Conservation (phyloP, 768 basidiomycete genomes). For the Podaxis sp. region DNA sequence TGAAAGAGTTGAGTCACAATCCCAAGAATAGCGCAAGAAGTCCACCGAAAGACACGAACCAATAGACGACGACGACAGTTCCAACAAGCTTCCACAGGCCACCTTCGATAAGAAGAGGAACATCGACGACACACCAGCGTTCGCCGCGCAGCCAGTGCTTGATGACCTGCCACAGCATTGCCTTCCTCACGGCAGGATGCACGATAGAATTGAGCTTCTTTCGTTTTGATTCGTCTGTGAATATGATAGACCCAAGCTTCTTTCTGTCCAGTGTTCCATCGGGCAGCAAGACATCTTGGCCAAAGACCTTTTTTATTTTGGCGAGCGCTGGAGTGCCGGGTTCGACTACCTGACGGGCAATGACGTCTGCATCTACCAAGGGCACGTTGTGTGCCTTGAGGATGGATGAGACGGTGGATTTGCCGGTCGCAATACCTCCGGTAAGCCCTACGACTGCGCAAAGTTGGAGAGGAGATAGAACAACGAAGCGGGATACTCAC, state of each 20-base stretch:
- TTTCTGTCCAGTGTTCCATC: conserved; percentile 81
- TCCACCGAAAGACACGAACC: conserved; percentile 47
- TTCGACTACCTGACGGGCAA: conserved; percentile 83
- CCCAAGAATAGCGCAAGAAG: neutral
- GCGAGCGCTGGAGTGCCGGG: conserved; percentile 77
- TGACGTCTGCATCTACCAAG: conserved; percentile 90
- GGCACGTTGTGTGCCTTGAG: conserved; percentile 68
- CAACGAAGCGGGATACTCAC: neutral
- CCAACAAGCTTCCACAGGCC: conserved; percentile 84
- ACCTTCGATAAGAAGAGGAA: conserved; percentile 90
- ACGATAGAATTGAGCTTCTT: conserved; percentile 79
- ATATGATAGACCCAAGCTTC: conserved; percentile 82
- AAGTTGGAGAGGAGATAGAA: neutral
- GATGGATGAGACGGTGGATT: conserved; percentile 85
- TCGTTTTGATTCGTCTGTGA: conserved; percentile 72
- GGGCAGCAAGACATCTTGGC: conserved; percentile 58
- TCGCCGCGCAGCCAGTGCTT: conserved; percentile 76
- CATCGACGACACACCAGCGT: conserved; percentile 81
- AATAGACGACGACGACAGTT: conserved; percentile 86
- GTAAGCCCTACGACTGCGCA: conserved; percentile 86
- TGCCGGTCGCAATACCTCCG: conserved; percentile 95
- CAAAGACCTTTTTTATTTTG: conserved; percentile 71
- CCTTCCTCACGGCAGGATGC: conserved; percentile 85
- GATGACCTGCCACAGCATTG: conserved; percentile 71
- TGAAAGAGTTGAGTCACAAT: neutral